A percentile compares a stretch with the other conserved stretches of the same genome.
Conservation (phyloP, 805 yeast species). For the Cyberlindnera mrakii region DNA sequence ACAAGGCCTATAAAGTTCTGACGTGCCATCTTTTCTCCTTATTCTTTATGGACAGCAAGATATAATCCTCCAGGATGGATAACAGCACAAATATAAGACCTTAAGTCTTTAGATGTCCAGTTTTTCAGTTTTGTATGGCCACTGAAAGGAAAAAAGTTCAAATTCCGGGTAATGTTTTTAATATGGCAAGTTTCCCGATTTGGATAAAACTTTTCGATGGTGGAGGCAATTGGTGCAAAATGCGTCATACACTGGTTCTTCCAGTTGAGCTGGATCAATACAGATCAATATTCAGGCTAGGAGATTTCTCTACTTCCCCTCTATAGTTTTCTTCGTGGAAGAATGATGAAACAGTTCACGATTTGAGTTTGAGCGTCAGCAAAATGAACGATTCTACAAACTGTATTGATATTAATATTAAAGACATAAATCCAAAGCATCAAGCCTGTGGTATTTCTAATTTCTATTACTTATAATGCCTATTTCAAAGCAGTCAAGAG, state of each 20-base stretch:
- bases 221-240: not conserved
- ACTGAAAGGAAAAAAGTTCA: not conserved
- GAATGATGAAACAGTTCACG: not conserved
- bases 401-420: not conserved
- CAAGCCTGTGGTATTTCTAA: not conserved
- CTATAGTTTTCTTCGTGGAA: not conserved
- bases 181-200: not conserved
- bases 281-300: not conserved
- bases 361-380: not conserved
- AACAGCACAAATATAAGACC: not conserved
- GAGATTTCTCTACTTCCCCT: too few relatives aligned
- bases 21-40: conserved; percentile 57
- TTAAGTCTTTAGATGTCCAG: not conserved
- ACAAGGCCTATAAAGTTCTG: conserved; percentile 91
- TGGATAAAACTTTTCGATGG: too few relatives aligned
- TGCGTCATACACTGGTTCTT: too few relatives aligned
- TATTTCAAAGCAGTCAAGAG: conserved; percentile 4
- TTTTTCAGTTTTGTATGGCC: not conserved
- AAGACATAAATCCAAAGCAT: not conserved
- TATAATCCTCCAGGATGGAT: not conserved
- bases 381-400: not conserved
- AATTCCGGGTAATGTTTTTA: not conserved
- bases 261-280: too few relatives aligned
- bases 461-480: not conserved
- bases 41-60: not conserved